phyloP scores from a whole-genome alignment of 1,284 basidiomycete species.

The Pyrrhoderma noxium region DNA sequence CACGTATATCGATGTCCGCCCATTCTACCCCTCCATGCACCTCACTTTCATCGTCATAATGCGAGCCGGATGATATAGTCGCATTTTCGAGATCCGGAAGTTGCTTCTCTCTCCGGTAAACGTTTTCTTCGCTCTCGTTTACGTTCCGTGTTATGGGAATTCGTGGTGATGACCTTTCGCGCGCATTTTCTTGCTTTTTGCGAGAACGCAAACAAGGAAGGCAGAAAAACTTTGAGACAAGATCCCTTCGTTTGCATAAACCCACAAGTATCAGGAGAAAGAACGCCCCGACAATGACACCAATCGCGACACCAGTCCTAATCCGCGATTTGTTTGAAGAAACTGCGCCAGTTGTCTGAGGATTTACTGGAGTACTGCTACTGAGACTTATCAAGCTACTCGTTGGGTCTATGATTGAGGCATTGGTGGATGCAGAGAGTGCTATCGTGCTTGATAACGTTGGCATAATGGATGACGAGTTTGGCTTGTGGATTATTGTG shows the following conservation, averaged over 20 bases:
- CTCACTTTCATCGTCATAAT: background rate
- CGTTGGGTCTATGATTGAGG: background rate
- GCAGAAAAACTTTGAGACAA: background rate
- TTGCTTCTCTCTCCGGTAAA: background rate
- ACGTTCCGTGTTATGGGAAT: background rate
- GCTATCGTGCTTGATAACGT: background rate
- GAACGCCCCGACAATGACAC: too few relatives aligned
- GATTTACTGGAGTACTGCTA: background rate
- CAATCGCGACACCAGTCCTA: background rate
- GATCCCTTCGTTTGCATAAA: background rate
- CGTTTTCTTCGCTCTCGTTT: background rate
- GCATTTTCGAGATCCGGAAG: background rate
- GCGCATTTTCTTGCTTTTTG: too few relatives aligned
- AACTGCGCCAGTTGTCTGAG: background rate
- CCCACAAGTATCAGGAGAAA: too few relatives aligned
- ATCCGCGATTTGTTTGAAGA: background rate
- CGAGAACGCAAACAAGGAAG: background rate
- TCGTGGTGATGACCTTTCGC: background rate
- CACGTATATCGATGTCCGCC: slow-evolving; percentile 1
- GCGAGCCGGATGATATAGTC: background rate
- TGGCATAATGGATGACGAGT: background rate
- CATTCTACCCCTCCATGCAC: background rate
- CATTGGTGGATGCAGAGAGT: background rate
- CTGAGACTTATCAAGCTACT: background rate
- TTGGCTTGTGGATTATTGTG: background rate